phyloP scores from a whole-genome alignment of 345 rosid species.

The Ricinus communis region DNA sequence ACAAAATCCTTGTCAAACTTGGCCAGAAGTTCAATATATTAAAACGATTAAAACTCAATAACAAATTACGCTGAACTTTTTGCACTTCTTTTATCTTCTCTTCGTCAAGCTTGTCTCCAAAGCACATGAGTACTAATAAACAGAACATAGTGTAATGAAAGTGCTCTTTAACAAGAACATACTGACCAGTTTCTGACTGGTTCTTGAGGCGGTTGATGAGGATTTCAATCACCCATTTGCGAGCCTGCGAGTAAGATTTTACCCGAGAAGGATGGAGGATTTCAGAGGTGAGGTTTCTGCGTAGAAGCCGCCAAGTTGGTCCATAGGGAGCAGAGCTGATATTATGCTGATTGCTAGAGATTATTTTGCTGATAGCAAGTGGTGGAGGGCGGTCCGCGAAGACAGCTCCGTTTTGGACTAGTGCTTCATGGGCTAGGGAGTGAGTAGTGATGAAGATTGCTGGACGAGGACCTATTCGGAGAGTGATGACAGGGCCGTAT shows the following conservation, averaged over 20 bases:
- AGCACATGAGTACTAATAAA: neutral
- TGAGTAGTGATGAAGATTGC: neutral
- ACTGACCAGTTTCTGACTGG: neutral
- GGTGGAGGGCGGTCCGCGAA: neutral
- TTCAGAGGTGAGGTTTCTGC: neutral
- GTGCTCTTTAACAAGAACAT: neutral
- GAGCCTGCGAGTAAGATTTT: neutral
- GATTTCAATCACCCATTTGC: neutral
- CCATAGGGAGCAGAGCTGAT: neutral
- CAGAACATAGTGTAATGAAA: neutral
- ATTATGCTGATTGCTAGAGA: neutral
- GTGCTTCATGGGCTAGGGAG: neutral
- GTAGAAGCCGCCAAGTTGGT: neutral
- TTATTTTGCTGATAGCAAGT: neutral
- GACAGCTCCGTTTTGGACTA: neutral
- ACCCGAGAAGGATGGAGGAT: neutral
- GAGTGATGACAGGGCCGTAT: conserved; percentile 1
- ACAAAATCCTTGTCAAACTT: neutral
- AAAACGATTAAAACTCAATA: neutral
- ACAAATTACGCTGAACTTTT: neutral
- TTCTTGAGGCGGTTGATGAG: neutral
- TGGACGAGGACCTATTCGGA: neutral
- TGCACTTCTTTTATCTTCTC: neutral
- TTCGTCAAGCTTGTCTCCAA: neutral
- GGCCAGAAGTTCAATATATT: neutral